Evolutionary conservation across 257 asterid species (phyloP).

Genomic region (Solanum phureja): DNA sequence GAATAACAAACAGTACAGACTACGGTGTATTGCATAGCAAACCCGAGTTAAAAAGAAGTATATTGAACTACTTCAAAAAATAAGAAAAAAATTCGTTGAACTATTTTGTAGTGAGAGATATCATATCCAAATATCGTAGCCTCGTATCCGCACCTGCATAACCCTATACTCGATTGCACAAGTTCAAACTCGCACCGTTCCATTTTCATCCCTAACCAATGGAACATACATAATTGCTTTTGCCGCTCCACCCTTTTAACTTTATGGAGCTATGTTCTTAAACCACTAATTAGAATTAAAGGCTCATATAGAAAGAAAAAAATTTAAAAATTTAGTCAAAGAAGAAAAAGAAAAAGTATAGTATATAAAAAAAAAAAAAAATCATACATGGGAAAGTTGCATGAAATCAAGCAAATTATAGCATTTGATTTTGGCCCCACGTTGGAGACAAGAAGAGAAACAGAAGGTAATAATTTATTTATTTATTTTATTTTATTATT

Average conservation of each 20-base stretch:
- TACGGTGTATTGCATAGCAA: neutral
- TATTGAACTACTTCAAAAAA: neutral
- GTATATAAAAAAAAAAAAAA: neutral
- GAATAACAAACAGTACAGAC: neutral
- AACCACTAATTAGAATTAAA: neutral
- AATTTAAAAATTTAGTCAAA: neutral
- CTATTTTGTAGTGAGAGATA: neutral
- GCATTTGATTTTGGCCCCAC: constrained; percentile 6
- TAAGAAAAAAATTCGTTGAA: neutral
- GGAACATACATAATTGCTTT: neutral
- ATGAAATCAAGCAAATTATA: neutral
- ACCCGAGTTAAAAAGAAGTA: accelerated
- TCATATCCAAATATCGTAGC: neutral
- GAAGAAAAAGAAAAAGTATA: neutral
- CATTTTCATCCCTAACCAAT: neutral
- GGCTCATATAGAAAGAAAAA: neutral
- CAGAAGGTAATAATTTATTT: neutral
- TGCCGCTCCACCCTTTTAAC: neutral
- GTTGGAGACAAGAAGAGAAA: constrained; percentile 17
- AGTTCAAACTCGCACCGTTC: neutral
- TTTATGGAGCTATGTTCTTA: neutral
- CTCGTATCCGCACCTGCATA: neutral
- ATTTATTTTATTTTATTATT: neutral
- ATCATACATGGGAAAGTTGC: neutral
- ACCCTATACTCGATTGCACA: neutral